Conservation (phyloP, 176 grass and related monocot genomes). For the Oryza meridionalis region DNA sequence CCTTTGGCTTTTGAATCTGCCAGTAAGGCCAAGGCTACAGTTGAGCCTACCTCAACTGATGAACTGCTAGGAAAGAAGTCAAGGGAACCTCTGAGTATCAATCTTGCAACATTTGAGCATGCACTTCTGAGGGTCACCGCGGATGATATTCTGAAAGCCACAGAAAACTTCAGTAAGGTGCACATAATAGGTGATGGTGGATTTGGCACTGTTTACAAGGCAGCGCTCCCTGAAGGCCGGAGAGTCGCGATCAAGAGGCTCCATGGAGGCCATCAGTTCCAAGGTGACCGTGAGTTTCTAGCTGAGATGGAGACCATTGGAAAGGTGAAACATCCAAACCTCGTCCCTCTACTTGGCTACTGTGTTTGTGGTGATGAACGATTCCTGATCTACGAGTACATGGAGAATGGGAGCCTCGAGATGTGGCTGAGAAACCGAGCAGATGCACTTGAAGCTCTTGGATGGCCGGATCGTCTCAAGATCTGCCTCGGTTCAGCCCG, state of each 20-base stretch:
- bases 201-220: constrained; percentile 90
- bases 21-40: constrained; percentile 57
- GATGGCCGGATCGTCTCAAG: constrained; percentile 87
- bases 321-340: constrained; percentile 92
- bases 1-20: constrained; percentile 46
- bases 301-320: constrained; percentile 99
- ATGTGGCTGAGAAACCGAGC: constrained; percentile 81
- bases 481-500: constrained; percentile 83
- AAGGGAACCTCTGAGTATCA: constrained; percentile 88
- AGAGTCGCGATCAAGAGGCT: constrained; percentile 90
- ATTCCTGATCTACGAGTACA: constrained; percentile 96
- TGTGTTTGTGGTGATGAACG: constrained; percentile 92
- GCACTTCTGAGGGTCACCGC: constrained; percentile 78
- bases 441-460: constrained; percentile 79
- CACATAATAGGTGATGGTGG: constrained; percentile 94
- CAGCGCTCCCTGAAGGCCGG: constrained; percentile 65
- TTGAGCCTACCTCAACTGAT: constrained; percentile 82
- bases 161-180: constrained; percentile 89
- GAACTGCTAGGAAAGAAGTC: constrained; percentile 85
- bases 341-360: constrained; percentile 92
- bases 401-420: constrained; percentile 96
- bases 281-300: constrained; percentile 83
- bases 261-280: constrained; percentile 82
- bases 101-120: constrained; percentile 91
- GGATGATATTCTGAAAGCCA: constrained; percentile 88